Percentiles rank a stretch among this genome's conserved stretches.
These are phyloP conservation scores for Suhomyces xylopsoci DNA, from an alignment of 805 yeast species.

Conservation along the genomic window DNA sequence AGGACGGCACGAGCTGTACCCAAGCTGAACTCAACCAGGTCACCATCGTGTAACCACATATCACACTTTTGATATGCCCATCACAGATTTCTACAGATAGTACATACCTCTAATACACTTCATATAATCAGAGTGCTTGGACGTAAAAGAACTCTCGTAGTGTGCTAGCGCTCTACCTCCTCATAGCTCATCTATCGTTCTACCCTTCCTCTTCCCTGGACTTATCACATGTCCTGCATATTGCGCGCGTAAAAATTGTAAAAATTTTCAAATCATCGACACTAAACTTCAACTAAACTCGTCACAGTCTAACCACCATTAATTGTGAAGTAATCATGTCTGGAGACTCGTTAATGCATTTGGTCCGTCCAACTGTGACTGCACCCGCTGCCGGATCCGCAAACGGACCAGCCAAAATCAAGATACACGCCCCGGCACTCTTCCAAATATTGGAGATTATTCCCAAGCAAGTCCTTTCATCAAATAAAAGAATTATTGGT, in stretches of 20 bases:
- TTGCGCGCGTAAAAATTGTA: background rate
- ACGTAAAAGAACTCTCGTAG: background rate
- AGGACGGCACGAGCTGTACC: background rate
- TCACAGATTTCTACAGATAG: background rate
- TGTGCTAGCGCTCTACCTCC: background rate
- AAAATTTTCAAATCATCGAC: conserved; percentile 3
- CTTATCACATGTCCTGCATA: background rate
- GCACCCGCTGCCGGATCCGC: conserved; percentile 45
- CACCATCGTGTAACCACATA: no score
- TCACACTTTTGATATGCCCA: background rate
- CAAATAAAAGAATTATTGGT: conserved; percentile 65
- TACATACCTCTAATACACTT: no score
- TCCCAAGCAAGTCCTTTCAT: conserved; percentile 44
- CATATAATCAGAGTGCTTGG: no score
- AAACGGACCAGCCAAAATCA: conserved; percentile 51
- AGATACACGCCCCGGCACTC: conserved; percentile 66
- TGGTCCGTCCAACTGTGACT: conserved; percentile 49
- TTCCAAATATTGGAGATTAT: conserved; percentile 75
- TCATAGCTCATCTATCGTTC: background rate
- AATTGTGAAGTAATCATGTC: conserved; percentile 15
- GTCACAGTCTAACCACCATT: background rate
- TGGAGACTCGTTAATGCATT: conserved; percentile 37
- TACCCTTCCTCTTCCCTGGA: background rate
- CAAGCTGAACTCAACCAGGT: no score
- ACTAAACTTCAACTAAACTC: background rate